Percentiles rank a stretch among this genome's conserved stretches.
Evolutionary conservation across 1,284 basidiomycete genomes (phyloP).

Genomic region (Fomes fomentarius): DNA sequence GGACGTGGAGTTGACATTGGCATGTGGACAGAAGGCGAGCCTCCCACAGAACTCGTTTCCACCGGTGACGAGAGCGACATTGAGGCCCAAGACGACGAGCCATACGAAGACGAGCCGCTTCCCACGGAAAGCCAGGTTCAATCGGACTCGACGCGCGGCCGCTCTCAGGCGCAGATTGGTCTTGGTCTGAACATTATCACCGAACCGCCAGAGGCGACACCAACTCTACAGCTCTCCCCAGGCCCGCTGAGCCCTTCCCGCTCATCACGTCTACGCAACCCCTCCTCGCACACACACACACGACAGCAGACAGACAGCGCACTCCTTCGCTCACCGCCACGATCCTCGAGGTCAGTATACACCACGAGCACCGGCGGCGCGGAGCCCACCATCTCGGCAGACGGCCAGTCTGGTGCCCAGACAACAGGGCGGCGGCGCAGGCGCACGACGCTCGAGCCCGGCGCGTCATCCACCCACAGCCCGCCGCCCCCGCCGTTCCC

Average conservation of each 20-base stretch:
- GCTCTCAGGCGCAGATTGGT: slow-evolving; percentile 12
- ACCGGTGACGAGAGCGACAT: slow-evolving; percentile 23
- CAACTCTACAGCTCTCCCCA: slow-evolving; percentile 18
- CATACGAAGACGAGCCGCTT: slow-evolving; percentile 35
- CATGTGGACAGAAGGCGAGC: slow-evolving; percentile 52
- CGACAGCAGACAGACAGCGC: slow-evolving; percentile 28
- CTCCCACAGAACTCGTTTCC: slow-evolving; percentile 25
- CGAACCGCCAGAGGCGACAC: slow-evolving; percentile 17
- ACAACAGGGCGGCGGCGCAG: slow-evolving; percentile 19
- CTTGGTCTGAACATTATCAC: slow-evolving; percentile 20
- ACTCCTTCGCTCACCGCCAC: slow-evolving; percentile 17
- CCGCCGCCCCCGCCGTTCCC: slow-evolving; percentile 14
- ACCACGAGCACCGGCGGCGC: slow-evolving; percentile 15
- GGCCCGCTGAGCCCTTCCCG: slow-evolving; percentile 6
- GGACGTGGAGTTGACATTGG: slow-evolving; percentile 54
- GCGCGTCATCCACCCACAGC: slow-evolving; percentile 13
- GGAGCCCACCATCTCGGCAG: slow-evolving; percentile 7
- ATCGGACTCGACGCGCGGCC: slow-evolving; percentile 8
- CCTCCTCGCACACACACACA: slow-evolving; percentile 8
- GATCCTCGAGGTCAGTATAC: slow-evolving; percentile 23
- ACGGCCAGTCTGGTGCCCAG: background rate
- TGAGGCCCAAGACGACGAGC: slow-evolving; percentile 31
- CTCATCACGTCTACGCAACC: background rate
- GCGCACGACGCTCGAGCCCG: slow-evolving; percentile 22
- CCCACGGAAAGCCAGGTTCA: slow-evolving; percentile 26